Evolutionary conservation across 2,329 filamentous ascomycete genomes (phyloP).

Genomic region (Colletotrichum falcatum): DNA sequence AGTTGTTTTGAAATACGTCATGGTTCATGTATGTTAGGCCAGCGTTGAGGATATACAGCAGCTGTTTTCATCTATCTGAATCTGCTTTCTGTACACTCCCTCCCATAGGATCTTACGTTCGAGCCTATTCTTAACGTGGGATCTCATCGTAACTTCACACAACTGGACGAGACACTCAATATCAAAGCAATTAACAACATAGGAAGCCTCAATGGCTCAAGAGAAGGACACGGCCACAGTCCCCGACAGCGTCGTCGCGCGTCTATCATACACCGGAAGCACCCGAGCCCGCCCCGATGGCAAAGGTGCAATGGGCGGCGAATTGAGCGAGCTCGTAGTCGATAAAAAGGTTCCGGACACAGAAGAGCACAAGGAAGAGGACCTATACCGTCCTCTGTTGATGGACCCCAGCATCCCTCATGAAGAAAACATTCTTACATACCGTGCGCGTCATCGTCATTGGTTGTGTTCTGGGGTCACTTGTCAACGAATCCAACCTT

Average conservation of each 20-base stretch:
- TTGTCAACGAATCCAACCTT: conserved; percentile 72
- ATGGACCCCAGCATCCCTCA: conserved; percentile 53
- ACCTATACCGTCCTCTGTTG: conserved; percentile 55
- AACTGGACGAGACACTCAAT: not conserved
- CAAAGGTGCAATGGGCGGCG: conserved; percentile 39
- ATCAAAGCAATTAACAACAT: no score
- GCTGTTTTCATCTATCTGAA: not conserved
- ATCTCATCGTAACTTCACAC: not conserved
- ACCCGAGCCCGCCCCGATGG: conserved; percentile 29
- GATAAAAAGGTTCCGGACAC: conserved; percentile 46
- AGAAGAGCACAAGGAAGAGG: conserved; percentile 49
- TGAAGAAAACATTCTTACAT: conserved; percentile 64
- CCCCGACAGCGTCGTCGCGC: conserved; percentile 24
- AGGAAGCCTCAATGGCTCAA: conserved; percentile 13
- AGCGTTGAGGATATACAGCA: conserved; percentile 8
- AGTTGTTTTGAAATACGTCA: not conserved
- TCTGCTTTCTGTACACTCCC: not conserved
- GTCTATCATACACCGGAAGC: conserved; percentile 25
- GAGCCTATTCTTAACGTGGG: not conserved
- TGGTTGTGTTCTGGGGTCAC: conserved; percentile 66
- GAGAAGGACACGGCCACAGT: conserved; percentile 19
- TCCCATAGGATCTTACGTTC: conserved; percentile 3
- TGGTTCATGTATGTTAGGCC: not conserved
- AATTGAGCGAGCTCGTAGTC: conserved; percentile 41
- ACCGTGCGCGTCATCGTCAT: conserved; percentile 65